A percentile compares a stretch with the other conserved stretches of the same genome.
Evolutionary conservation across 1,139 yeast species (phyloP).

Genomic region (Arxiozyma slooffiae): DNA sequence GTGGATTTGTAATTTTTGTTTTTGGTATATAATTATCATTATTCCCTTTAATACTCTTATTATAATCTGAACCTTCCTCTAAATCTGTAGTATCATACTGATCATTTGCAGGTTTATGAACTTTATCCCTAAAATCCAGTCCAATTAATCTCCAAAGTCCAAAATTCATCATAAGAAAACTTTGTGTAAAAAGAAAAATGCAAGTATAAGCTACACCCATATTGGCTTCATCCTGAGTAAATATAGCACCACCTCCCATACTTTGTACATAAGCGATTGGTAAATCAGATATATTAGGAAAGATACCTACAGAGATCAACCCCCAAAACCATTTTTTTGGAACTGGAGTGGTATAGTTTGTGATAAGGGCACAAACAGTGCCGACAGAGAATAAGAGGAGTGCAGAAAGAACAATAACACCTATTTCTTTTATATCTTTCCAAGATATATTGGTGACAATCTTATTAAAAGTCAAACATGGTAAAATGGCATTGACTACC

Average conservation of each 20-base stretch:
- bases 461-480: slow-evolving; percentile 70
- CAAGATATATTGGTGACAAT: slow-evolving; percentile 62
- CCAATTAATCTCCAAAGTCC: slow-evolving; percentile 68
- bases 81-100: neutral
- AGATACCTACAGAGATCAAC: slow-evolving; percentile 56
- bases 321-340: slow-evolving; percentile 82
- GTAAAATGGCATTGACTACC: slow-evolving; percentile 62
- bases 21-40: neutral
- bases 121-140: slow-evolving; percentile 47
- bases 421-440: slow-evolving; percentile 63
- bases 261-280: slow-evolving; percentile 87
- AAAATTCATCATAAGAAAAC: slow-evolving; percentile 58
- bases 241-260: slow-evolving; percentile 53
- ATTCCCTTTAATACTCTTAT: neutral
- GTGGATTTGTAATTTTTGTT: neutral
- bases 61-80: neutral
- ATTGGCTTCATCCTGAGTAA: slow-evolving; percentile 47
- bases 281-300: slow-evolving; percentile 75
- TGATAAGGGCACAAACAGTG: slow-evolving; percentile 34
- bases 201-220: slow-evolving; percentile 79
- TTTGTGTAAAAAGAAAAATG: slow-evolving; percentile 60
- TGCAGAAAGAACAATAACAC: slow-evolving; percentile 59
- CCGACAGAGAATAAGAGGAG: slow-evolving; percentile 48
- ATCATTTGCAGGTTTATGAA: slow-evolving; percentile 9
- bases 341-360: slow-evolving; percentile 35